Evolutionary conservation across 75 land plant genomes (phyloP).

Genomic region (Chamaecyparis obtusa): DNA sequence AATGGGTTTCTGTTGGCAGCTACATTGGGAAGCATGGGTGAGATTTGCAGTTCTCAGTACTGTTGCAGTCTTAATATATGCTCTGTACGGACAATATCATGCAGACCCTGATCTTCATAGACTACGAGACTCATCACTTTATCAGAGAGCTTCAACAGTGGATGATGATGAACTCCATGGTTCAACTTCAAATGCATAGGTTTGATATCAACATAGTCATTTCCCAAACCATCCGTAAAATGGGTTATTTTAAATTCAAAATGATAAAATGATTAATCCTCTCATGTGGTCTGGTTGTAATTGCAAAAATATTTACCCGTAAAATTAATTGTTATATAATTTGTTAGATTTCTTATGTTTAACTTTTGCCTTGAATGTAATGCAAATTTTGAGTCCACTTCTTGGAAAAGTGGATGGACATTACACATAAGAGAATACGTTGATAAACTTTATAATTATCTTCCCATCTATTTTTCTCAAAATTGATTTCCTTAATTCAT

Average conservation of each 20-base stretch:
- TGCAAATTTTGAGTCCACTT: background rate
- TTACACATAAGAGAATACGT: background rate
- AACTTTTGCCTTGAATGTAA: background rate
- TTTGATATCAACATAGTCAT: background rate
- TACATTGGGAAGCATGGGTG: slow-evolving; percentile 92
- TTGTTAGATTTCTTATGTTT: background rate
- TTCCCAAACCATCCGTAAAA: background rate
- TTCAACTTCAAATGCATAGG: slow-evolving; percentile 3
- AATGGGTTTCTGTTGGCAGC: slow-evolving; percentile 42
- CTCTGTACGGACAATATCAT: slow-evolving; percentile 83
- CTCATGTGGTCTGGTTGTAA: background rate
- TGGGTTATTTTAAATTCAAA: background rate
- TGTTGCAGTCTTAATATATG: slow-evolving; percentile 57
- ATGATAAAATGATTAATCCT: background rate
- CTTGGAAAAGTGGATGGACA: background rate
- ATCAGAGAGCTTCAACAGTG: slow-evolving; percentile 40
- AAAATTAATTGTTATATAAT: background rate
- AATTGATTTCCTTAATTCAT: background rate
- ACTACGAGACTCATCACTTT: slow-evolving; percentile 25
- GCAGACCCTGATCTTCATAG: slow-evolving; percentile 41
- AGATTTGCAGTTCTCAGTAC: slow-evolving; percentile 68
- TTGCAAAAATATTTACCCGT: background rate
- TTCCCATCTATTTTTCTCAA: background rate
- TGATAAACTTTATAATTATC: background rate
- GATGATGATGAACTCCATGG: slow-evolving; percentile 15